phyloP scores from a whole-genome alignment of 768 basidiomycete genomes.

The Suillus clintonianus region DNA sequence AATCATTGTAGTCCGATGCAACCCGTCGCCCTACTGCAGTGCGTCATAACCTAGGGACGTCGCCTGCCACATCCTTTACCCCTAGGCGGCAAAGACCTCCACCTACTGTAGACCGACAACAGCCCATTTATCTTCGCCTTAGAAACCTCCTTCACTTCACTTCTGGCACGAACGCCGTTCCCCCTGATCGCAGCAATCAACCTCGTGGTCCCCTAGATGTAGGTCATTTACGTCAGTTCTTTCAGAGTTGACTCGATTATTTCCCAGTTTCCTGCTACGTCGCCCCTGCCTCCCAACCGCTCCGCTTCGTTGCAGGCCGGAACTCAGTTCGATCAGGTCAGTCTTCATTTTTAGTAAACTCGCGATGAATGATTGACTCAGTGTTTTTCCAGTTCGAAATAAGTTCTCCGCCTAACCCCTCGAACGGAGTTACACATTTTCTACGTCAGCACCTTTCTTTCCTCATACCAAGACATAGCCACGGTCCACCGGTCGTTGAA shows the following conservation, averaged over 20 bases:
- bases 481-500: background rate
- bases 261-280: background rate
- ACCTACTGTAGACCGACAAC: background rate
- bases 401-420: background rate
- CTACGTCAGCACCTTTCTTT: background rate
- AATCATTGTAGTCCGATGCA: background rate
- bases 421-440: background rate
- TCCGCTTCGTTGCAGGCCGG: background rate
- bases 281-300: background rate
- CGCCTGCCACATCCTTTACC: background rate
- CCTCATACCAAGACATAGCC: background rate
- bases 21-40: background rate
- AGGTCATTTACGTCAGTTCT: background rate
- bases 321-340: background rate
- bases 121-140: background rate
- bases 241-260: background rate
- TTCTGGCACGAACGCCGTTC: background rate
- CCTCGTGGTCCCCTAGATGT: background rate
- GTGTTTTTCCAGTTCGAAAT: no score
- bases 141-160: background rate
- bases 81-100: background rate
- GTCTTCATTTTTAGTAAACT: background rate
- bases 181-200: background rate
- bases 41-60: background rate
- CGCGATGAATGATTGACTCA: background rate